Percentiles rank a stretch among this genome's conserved stretches.
Evolutionary conservation across 192 early-diverging fungal species (phyloP).

Genomic region (Mortierella claussenii): DNA sequence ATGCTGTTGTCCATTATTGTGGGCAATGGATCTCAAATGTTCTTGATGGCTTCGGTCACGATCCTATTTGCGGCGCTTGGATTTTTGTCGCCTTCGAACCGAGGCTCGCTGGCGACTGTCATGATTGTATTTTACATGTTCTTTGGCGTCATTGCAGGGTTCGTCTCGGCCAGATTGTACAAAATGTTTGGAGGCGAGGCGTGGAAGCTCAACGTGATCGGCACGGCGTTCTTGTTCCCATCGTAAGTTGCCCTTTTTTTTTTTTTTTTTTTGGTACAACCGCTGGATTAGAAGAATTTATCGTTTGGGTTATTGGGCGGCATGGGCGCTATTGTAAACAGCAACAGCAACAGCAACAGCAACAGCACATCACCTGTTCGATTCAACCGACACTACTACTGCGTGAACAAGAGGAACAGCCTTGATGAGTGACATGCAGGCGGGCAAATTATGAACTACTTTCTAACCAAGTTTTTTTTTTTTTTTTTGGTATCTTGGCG

Average conservation of each 20-base stretch:
- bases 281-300: too few relatives aligned
- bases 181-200: conserved; percentile 93
- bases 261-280: background rate
- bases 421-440: too few relatives aligned
- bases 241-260: conserved; percentile 58
- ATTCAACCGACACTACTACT: too few relatives aligned
- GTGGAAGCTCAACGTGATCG: conserved; percentile 86
- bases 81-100: conserved; percentile 90
- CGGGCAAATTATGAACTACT: too few relatives aligned
- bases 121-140: conserved; percentile 94
- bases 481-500: too few relatives aligned
- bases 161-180: conserved; percentile 88
- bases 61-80: conserved; percentile 94
- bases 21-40: conserved; percentile 87
- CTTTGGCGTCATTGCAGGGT: conserved; percentile 91
- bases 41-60: conserved; percentile 77
- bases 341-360: too few relatives aligned
- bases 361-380: too few relatives aligned
- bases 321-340: too few relatives aligned
- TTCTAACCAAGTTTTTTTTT: background rate
- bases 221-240: conserved; percentile 86
- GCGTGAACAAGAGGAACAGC: too few relatives aligned
- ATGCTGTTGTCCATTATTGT: conserved; percentile 82
- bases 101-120: conserved; percentile 92
- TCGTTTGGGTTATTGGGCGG: too few relatives aligned